A percentile compares a stretch with the other conserved stretches of the same genome.
These are phyloP conservation scores for Aureobasidium sp. DNA, from an alignment of 2,329 filamentous ascomycete genomes.

Conservation along the genomic window DNA sequence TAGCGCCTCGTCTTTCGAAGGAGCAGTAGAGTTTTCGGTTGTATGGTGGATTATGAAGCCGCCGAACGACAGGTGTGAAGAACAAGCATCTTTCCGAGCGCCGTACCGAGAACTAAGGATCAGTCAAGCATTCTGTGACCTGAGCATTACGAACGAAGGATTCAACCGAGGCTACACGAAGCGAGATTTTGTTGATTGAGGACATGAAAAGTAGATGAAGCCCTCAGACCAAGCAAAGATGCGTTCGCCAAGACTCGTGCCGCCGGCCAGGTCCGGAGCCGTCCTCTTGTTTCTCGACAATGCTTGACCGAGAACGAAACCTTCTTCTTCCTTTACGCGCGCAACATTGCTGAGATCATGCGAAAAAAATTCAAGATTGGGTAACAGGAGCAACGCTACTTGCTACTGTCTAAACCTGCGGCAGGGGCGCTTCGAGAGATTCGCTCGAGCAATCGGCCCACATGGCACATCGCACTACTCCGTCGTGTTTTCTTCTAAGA, in stretches of 20 bases:
- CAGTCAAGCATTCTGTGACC: not conserved
- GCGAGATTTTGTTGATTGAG: not conserved
- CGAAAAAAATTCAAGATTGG: not conserved
- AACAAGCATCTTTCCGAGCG: slow-evolving; percentile 5
- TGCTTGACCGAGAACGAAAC: not conserved
- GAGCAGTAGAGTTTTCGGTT: not conserved
- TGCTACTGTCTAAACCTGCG: not conserved
- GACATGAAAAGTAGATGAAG: not conserved
- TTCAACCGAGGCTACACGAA: not conserved
- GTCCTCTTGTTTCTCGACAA: not conserved
- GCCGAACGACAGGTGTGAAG: not conserved
- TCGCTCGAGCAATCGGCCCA: not conserved
- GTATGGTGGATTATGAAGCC: not conserved
- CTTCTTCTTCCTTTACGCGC: not conserved
- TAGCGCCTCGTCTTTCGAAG: not conserved
- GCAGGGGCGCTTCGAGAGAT: not conserved
- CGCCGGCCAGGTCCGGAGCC: slow-evolving; percentile 2
- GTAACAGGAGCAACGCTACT: not conserved
- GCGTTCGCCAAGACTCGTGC: slow-evolving; percentile 1
- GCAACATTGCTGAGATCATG: too few species aligned
- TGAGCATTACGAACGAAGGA: not conserved
- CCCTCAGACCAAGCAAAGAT: not conserved
- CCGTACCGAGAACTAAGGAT: not conserved
- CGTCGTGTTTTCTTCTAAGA: not conserved
- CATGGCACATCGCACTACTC: not conserved